A percentile compares a stretch with the other conserved stretches of the same genome.
These are phyloP conservation scores for Aegilops speltoides DNA, from an alignment of 176 grass and related monocot species.

Conservation along the genomic window DNA sequence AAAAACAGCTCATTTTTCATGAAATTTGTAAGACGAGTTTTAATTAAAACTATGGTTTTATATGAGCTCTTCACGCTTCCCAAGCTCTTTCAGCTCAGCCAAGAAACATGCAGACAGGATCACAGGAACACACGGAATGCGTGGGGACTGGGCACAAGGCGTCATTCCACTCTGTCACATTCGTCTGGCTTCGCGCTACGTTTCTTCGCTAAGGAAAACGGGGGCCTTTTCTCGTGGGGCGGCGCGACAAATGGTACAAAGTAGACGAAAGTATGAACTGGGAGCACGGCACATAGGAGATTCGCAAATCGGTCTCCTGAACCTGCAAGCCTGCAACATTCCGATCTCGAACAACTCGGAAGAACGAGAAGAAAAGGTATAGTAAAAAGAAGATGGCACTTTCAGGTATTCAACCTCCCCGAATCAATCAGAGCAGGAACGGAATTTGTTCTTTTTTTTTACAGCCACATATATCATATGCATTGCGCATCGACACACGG, in stretches of 20 bases:
- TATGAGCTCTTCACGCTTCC: no score
- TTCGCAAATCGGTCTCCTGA: neutral
- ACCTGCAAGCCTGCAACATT: slow-evolving; percentile 4
- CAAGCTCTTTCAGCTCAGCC: no score
- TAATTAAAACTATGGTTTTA: no score
- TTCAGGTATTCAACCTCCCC: neutral
- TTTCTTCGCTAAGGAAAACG: neutral
- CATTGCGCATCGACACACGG: neutral
- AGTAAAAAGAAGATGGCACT: neutral
- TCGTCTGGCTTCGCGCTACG: neutral
- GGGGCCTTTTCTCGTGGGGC: slow-evolving; percentile 21
- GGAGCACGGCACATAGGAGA: neutral
- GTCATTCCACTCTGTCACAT: neutral
- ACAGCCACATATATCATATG: slow-evolving; percentile 2
- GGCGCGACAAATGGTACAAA: slow-evolving; percentile 17
- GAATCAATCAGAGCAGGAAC: neutral
- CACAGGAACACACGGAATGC: no score
- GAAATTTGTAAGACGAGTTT: no score
- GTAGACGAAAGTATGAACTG: neutral
- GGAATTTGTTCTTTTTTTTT: neutral
- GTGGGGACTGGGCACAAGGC: no score
- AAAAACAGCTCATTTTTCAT: no score
- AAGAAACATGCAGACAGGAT: no score
- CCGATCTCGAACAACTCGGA: slow-evolving; percentile 2
- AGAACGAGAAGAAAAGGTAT: neutral